A percentile compares a stretch with the other conserved stretches of the same genome.
phyloP scores from a whole-genome alignment of 306 rosid species.

The Citrullus colocynthis region DNA sequence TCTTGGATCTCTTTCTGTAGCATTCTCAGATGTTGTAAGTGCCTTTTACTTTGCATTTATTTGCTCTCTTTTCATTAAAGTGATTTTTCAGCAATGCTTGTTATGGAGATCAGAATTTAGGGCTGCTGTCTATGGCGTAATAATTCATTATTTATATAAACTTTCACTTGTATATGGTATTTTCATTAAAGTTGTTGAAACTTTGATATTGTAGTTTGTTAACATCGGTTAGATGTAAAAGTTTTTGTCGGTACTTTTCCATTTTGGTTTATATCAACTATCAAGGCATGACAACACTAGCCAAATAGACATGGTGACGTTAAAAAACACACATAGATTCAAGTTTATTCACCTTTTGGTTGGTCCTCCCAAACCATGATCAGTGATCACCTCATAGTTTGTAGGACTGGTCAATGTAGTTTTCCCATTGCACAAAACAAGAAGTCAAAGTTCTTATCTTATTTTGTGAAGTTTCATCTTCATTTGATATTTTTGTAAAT shows the following conservation, averaged over 20 bases:
- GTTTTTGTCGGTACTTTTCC: neutral
- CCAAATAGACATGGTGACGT: neutral
- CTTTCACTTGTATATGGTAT: too few relatives aligned
- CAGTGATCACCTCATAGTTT: neutral
- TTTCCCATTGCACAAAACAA: neutral
- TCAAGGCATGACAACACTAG: neutral
- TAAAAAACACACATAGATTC: neutral
- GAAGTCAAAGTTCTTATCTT: neutral
- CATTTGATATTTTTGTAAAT: neutral
- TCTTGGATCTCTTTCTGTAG: conserved; percentile 94
- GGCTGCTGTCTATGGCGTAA: neutral
- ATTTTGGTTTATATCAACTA: neutral
- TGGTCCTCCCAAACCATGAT: neutral
- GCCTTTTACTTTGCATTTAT: conserved; percentile 9
- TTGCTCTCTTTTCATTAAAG: neutral
- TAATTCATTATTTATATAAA: neutral
- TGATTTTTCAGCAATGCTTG: neutral
- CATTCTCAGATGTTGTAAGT: conserved; percentile 99
- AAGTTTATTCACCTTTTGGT: neutral
- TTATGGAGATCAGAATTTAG: neutral
- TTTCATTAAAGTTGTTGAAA: neutral
- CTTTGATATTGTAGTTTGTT: neutral
- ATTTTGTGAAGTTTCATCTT: neutral
- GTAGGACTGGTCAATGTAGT: neutral
- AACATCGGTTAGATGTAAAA: neutral